A percentile compares a stretch with the other conserved stretches of the same genome.
Conservation (phyloP, 371 early-diverging fungal species). For the Catenaria anguillulae region DNA sequence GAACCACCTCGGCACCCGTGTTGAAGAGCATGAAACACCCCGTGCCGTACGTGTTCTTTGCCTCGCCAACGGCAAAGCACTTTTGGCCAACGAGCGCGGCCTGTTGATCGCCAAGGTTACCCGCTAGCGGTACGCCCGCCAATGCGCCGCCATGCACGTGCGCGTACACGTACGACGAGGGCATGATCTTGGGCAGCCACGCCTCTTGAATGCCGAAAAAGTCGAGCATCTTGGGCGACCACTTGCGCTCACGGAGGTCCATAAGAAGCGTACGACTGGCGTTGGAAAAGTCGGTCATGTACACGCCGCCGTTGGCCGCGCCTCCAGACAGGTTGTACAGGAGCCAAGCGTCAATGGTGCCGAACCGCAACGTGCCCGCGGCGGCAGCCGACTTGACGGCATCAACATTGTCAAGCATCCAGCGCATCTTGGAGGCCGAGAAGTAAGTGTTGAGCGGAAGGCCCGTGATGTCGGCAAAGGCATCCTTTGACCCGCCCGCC, state of each 20-base stretch:
- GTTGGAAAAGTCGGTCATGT: constrained; percentile 85
- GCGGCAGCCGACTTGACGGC: constrained; percentile 50
- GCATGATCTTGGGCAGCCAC: constrained; percentile 64
- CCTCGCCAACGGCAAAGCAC: constrained; percentile 71
- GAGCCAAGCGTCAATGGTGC: constrained; percentile 90
- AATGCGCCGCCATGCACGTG: constrained; percentile 38
- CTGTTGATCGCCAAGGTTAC: constrained; percentile 92
- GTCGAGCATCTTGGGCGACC: constrained; percentile 60
- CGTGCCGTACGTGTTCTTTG: constrained; percentile 94
- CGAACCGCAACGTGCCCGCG: constrained; percentile 53
- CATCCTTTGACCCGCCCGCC: constrained; percentile 32
- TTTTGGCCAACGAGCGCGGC: constrained; percentile 90
- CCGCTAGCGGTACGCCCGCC: constrained; percentile 54
- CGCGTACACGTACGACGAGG: constrained; percentile 72
- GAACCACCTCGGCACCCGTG: constrained; percentile 63
- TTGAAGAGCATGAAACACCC: constrained; percentile 92
- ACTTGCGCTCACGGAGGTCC: constrained; percentile 63
- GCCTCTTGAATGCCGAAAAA: constrained; percentile 52
- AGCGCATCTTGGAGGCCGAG: constrained; percentile 75
- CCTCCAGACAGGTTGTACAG: constrained; percentile 70
- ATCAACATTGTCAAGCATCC: constrained; percentile 73
- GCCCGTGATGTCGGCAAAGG: constrained; percentile 31
- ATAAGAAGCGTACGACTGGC: constrained; percentile 90
- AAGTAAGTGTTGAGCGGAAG: constrained; percentile 91
- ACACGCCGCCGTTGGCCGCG: constrained; percentile 43